phyloP scores from a whole-genome alignment of 352 stramenopile genomes.

The Peronospora tabacina region DNA sequence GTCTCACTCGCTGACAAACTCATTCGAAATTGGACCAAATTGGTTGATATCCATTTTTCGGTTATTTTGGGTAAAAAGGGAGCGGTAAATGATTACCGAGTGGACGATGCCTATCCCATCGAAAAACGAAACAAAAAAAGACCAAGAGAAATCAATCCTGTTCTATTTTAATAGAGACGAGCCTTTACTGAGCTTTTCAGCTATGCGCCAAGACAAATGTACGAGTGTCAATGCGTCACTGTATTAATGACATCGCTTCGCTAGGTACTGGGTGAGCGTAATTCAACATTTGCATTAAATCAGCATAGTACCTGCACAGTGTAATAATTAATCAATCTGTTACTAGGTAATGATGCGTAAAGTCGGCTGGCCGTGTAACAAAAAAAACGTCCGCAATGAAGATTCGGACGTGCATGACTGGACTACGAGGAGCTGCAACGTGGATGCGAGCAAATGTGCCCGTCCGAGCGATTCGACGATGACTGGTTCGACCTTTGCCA shows the following conservation, averaged over 20 bases:
- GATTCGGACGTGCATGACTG: conserved; percentile 6
- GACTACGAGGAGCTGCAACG: conserved; percentile 12
- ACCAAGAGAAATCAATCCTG: no score
- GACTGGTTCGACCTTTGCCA: no score
- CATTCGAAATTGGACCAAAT: background rate
- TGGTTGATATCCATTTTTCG: background rate
- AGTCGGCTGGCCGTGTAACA: conserved; percentile 7
- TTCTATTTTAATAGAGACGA: no score
- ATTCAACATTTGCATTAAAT: background rate
- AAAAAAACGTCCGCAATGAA: conserved; percentile 7
- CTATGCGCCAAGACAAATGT: no score
- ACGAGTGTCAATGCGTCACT: no score
- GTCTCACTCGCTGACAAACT: conserved; percentile 54
- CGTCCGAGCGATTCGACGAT: no score
- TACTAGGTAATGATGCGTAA: background rate
- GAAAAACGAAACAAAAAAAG: background rate
- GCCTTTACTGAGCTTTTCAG: no score
- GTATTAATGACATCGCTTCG: no score
- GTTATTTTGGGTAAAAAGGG: background rate
- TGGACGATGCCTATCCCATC: background rate
- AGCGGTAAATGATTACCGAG: background rate
- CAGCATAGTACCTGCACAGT: background rate
- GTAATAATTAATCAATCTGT: background rate
- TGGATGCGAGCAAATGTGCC: background rate
- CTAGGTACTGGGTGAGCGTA: no score